These are phyloP conservation scores for Lophiostoma macrostomum DNA, from an alignment of 495 filamentous ascomycete species.

Conservation along the genomic window DNA sequence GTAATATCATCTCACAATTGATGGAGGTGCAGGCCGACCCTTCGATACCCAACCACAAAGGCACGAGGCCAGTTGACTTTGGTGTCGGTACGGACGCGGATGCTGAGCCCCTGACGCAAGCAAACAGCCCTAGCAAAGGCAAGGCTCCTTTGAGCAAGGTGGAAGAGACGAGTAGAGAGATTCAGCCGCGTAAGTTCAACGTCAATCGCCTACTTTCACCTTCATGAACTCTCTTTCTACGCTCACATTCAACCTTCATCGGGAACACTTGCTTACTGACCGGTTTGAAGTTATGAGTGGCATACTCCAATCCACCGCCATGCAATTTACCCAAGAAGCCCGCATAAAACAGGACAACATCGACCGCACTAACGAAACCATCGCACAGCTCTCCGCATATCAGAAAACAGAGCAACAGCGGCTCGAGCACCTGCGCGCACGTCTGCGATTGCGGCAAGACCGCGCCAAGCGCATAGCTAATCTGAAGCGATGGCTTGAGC, in stretches of 20 bases:
- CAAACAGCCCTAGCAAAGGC: conserved; percentile 40
- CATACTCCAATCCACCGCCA: conserved; percentile 70
- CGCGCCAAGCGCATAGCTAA: conserved; percentile 61
- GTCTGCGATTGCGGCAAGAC: conserved; percentile 56
- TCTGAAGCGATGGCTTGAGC: conserved; percentile 53
- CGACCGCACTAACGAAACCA: conserved; percentile 68
- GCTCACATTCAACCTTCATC: too few relatives aligned
- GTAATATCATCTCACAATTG: conserved; percentile 86
- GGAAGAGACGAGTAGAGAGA: conserved; percentile 37
- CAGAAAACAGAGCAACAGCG: conserved; percentile 70
- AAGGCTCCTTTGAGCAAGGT: conserved; percentile 34
- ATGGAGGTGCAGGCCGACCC: conserved; percentile 90
- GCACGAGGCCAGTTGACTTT: conserved; percentile 83
- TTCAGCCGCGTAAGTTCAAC: conserved; percentile 57
- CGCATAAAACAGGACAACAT: conserved; percentile 77
- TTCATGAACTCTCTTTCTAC: too few relatives aligned
- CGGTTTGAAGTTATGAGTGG: conserved; percentile 19
- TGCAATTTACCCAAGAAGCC: conserved; percentile 70
- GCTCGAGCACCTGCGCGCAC: conserved; percentile 62
- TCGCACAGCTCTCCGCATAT: conserved; percentile 75
- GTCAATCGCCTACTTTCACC: too few relatives aligned
- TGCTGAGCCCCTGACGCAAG: conserved; percentile 30
- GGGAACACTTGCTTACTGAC: neutral
- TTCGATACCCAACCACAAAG: conserved; percentile 81
- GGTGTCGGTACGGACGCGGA: conserved; percentile 75